Evolutionary conservation across 495 filamentous ascomycete species (phyloP).

Genomic region (Tuber brumale): DNA sequence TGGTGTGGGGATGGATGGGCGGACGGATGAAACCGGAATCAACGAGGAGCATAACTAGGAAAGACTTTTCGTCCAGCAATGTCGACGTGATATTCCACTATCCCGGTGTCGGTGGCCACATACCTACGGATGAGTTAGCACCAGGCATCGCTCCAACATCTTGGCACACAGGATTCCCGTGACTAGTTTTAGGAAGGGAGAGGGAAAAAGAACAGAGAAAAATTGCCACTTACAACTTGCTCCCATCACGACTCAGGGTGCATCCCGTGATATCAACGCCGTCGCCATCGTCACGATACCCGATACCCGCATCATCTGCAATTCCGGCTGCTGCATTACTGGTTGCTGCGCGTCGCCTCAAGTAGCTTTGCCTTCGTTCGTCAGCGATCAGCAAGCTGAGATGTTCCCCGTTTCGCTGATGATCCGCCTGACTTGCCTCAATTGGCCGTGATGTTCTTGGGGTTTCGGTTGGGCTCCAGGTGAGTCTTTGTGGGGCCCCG

Average conservation of each 20-base stretch:
- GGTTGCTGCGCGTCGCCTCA: constrained; percentile 30
- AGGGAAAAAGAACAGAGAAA: not conserved
- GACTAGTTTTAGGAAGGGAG: not conserved
- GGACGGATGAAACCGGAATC: constrained; percentile 1
- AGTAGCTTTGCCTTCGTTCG: constrained; percentile 31
- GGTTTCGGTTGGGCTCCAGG: constrained; percentile 26
- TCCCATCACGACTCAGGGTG: constrained; percentile 39
- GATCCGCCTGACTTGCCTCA: constrained; percentile 30
- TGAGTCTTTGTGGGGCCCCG: constrained; percentile 20
- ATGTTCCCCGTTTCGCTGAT: constrained; percentile 33
- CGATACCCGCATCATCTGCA: constrained; percentile 18
- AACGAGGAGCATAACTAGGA: constrained; percentile 25
- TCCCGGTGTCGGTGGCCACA: constrained; percentile 40
- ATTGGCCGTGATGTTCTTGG: constrained; percentile 24
- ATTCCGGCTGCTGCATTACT: constrained; percentile 12
- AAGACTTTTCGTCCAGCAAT: constrained; percentile 36
- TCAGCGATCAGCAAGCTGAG: constrained; percentile 34
- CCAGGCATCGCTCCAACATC: not conserved
- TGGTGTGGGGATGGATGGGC: not conserved
- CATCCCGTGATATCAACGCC: constrained; percentile 42
- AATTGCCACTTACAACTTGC: constrained; percentile 35
- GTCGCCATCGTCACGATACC: constrained; percentile 31
- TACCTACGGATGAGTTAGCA: constrained; percentile 26
- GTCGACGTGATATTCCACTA: constrained; percentile 40
- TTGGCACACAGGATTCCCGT: not conserved